Base-by-base conservation (phyloP, 1,284 basidiomycete species). In the Tetrapyrgos nigripes region DNA sequence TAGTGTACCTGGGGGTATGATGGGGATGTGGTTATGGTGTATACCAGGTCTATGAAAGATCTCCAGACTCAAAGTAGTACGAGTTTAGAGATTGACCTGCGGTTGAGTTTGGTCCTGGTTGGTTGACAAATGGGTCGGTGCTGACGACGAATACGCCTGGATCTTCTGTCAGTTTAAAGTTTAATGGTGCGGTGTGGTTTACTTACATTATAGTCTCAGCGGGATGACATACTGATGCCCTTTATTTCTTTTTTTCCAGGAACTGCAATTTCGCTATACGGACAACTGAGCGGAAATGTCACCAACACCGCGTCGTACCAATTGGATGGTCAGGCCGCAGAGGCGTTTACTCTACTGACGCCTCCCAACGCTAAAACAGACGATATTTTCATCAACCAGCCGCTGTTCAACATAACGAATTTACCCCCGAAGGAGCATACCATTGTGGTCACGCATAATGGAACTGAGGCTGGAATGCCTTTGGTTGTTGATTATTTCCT, bases 31-130 rank as follows among this genome's bases (percentile, higher is more conserved):
- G 52, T 43, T 19, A 54, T n/a, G n/a, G n/a, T n/a, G n/a, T n/a
- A n/a, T n/a, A n/a, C n/a, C n/a, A n/a, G n/a, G n/a, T n/a, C n/a
- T n/a, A n/a, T n/a, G n/a, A n/a, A n/a, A n/a, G n/a, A n/a, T n/a
- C n/a, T n/a, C n/a, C n/a, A n/a, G n/a, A 54, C 27, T 43, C 27
- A 31, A 45, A 54, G 28, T 21, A 33, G 11, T 46, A 33, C 19
- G 44, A 54, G 26, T 9, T n/a, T 3, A 43, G 43, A 2, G 47
- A 54, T 11, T 54, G 47, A 19, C 45, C 43, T 28, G 35, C 47
- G 52, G 28, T 54, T 29, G 35, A 43, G 11, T 54, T 24, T 43
- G 35, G n/a, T 10, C 52, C 13, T 43, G 52, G 10, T 54, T 43
- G 52, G 19, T 31, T n/a, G 9, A 2, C 19, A 31, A 10, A 6